Percentiles rank a stretch among this genome's conserved stretches.
phyloP scores from a whole-genome alignment of 139 green algal genomes.

The Chlamydomonas sphaeroides region DNA sequence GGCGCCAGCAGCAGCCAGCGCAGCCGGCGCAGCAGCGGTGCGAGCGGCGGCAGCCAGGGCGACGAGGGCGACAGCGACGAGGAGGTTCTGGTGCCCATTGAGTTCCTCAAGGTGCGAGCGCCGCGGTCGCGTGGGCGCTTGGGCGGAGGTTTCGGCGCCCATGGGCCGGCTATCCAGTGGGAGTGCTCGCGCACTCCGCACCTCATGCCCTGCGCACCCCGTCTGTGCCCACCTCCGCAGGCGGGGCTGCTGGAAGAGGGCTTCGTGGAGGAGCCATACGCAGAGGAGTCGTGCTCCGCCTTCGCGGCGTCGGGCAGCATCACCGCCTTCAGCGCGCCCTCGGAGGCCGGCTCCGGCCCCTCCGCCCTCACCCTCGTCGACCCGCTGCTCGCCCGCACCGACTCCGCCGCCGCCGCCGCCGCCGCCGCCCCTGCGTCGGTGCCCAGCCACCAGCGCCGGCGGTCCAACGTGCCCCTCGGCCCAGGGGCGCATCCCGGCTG shows the following conservation, averaged over 20 bases:
- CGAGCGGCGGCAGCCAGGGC: background rate
- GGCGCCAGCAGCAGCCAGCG: background rate
- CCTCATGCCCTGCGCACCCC: too few species aligned
- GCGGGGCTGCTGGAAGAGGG: slow-evolving; percentile 12
- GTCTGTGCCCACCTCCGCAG: too few species aligned
- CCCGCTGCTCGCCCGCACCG: background rate
- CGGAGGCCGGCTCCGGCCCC: background rate
- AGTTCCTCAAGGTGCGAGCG: slow-evolving; percentile 16
- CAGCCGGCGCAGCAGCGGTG: background rate
- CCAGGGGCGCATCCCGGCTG: too few species aligned
- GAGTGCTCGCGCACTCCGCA: too few species aligned
- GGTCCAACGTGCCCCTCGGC: too few species aligned
- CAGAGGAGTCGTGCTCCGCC: too few species aligned
- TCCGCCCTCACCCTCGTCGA: background rate
- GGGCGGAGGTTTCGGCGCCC: too few species aligned
- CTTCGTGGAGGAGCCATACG: slow-evolving; percentile 3
- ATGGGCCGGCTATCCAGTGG: too few species aligned
- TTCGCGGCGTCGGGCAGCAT: too few species aligned
- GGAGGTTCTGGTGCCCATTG: slow-evolving; percentile 41
- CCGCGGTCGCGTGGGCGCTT: too few species aligned
- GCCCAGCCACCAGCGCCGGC: background rate
- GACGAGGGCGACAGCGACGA: slow-evolving; percentile 5
- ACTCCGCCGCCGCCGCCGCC: background rate
- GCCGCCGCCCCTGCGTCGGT: background rate
- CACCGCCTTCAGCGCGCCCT: background rate